A percentile compares a stretch with the other conserved stretches of the same genome.
Evolutionary conservation across 352 stramenopile species (phyloP).

Genomic region (Elongisporangium anandrum): DNA sequence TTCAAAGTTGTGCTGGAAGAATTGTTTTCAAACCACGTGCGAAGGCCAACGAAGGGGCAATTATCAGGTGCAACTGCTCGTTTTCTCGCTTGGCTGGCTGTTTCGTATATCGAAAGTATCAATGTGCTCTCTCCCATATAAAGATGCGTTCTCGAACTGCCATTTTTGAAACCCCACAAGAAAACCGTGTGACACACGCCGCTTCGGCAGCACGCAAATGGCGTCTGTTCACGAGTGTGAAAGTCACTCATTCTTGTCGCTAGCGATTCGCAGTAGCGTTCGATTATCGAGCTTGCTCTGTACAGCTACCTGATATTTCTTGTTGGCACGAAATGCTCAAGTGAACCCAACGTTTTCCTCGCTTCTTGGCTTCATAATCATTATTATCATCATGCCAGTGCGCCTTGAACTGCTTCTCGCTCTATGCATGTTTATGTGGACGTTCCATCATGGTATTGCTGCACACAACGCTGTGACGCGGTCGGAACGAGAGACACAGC

Average conservation of each 20-base stretch:
- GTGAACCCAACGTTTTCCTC: background rate
- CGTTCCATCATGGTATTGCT: background rate
- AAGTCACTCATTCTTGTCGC: background rate
- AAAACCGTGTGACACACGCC: background rate
- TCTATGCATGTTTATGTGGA: background rate
- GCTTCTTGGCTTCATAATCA: background rate
- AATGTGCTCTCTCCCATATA: background rate
- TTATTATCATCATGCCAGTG: background rate
- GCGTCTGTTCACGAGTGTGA: background rate
- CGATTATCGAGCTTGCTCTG: background rate
- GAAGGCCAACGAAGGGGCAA: background rate
- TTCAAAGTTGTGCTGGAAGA: too few species aligned
- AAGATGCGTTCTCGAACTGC: background rate
- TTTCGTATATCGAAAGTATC: background rate
- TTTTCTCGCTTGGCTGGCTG: background rate
- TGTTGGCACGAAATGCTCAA: background rate
- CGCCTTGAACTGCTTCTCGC: background rate
- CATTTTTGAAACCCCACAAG: background rate
- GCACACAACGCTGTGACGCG: background rate
- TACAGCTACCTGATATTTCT: background rate
- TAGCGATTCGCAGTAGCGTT: too few species aligned
- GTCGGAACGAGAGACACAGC: slow-evolving; percentile 7
- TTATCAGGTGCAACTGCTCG: background rate
- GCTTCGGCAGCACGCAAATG: too few species aligned
- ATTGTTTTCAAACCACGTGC: too few species aligned